These are phyloP conservation scores for Juncus effusus DNA, from an alignment of 176 grass and related monocot species.

Conservation along the genomic window DNA sequence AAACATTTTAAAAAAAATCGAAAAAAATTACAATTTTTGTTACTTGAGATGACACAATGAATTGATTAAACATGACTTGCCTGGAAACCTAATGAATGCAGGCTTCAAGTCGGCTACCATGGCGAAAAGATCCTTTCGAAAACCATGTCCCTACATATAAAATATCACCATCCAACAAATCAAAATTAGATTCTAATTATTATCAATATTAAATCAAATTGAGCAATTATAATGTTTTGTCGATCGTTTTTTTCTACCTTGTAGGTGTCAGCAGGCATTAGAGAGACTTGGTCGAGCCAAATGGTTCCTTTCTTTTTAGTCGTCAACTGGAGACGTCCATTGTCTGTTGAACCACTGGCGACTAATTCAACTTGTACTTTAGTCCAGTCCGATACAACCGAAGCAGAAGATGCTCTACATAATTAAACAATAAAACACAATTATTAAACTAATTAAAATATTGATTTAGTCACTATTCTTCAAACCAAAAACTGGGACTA, in stretches of 20 bases:
- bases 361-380: constrained; percentile 32
- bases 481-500: constrained; percentile 7
- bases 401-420: constrained; percentile 31
- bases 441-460: not conserved
- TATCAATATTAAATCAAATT: not conserved
- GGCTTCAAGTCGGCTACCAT: constrained; percentile 83
- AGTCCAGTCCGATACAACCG: constrained; percentile 38
- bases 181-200: constrained; percentile 2
- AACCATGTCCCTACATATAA: constrained; percentile 60
- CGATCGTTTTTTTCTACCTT: constrained; percentile 19
- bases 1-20: constrained; percentile 12
- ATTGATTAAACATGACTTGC: constrained; percentile 32
- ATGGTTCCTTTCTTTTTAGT: constrained; percentile 41
- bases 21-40: not conserved
- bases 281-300: constrained; percentile 50
- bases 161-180: not conserved
- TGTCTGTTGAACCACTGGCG: constrained; percentile 23
- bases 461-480: not conserved
- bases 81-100: constrained; percentile 72
- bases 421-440: constrained; percentile 20
- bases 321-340: constrained; percentile 42
- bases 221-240: not conserved
- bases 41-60: not conserved
- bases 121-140: constrained; percentile 55
- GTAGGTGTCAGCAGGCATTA: constrained; percentile 35